phyloP scores from a whole-genome alignment of 768 basidiomycete species.

The Phylloporus scabripes region DNA sequence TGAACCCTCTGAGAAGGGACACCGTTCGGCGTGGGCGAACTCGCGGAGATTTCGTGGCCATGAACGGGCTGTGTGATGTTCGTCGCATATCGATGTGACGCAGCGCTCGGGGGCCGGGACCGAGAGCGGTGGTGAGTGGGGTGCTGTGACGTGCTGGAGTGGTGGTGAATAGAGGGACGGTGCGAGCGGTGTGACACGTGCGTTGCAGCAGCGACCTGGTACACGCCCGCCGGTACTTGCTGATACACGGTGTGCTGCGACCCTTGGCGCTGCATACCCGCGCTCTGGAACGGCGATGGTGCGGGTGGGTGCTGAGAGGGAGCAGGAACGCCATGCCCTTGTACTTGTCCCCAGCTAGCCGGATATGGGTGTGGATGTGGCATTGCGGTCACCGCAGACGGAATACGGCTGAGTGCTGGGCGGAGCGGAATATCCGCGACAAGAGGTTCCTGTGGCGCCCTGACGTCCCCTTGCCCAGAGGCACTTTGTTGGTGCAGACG shows the following conservation, averaged over 20 bases:
- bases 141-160: constrained; percentile 17
- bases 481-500: constrained; percentile 12
- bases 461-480: constrained; percentile 18
- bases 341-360: constrained; percentile 7
- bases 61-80: constrained; percentile 21
- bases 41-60: constrained; percentile 23
- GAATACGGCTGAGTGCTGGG: constrained; percentile 7
- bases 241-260: constrained; percentile 13
- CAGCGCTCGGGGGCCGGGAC: constrained; percentile 26
- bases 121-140: constrained; percentile 20
- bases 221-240: background rate
- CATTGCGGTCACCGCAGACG: constrained; percentile 6
- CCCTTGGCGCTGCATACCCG: constrained; percentile 16
- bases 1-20: constrained; percentile 11
- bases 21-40: constrained; percentile 16
- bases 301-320: constrained; percentile 3
- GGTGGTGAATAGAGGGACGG: constrained; percentile 6
- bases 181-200: constrained; percentile 12
- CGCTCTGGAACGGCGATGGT: constrained; percentile 3
- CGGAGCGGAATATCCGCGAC: constrained; percentile 17
- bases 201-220: constrained; percentile 12
- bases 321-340: constrained; percentile 1
- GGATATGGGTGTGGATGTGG: constrained; percentile 19
- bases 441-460: constrained; percentile 14
- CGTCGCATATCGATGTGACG: constrained; percentile 29